Base-by-base conservation (phyloP, 2,329 filamentous ascomycete species). In the Exophiala oligosperma region DNA sequence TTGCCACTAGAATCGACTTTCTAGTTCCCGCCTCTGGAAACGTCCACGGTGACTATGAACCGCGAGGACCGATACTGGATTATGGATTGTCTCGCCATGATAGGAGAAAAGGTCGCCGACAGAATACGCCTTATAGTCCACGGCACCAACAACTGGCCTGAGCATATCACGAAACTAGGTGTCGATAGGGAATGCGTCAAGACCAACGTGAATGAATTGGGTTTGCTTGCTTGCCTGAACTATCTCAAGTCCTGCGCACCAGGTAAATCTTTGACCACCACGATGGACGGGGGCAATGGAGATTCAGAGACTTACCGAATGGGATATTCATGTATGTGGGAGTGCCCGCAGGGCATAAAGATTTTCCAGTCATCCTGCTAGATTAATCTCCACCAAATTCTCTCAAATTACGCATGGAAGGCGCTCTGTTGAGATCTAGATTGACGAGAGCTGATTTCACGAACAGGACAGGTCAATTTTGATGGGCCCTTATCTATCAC, bases 21-120 rank as follows among this genome's bases (percentile, higher is more conserved):
- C 75, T 92, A 12, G 89, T 89, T 2, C 89, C 88, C 0, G 87
- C 87, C 0, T 90, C 91, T 73, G 88, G 88, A 2, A 91, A 91
- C 67, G 85, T 91, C 46, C 88, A 91, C 72, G 88, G 88, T 4
- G 83, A 86, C 65, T 91, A 91, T 72, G 65, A 44, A 49, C 55
- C 23, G 52, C 62, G 48, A 64, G 62, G 49, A 60, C 62, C 49
- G 7, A 23, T 64, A n/a, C 47, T 65, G 6, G 63, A 65, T 24
- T 64, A 9, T 62, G 0, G 80, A 84, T 0, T 80, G 63, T 9
- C 57, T 84, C 56, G 68, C 73, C 41, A 70, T 71, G 3, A 81
- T 86, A 54, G 74, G 80, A 54, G 72, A 77, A 50, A 73, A 77
- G 50, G 78, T 81, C 3, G 77, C 77, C 0, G 74, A 75, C 35